These are phyloP conservation scores for Argentina anserina DNA, from an alignment of 306 rosid genomes.

Conservation along the genomic window DNA sequence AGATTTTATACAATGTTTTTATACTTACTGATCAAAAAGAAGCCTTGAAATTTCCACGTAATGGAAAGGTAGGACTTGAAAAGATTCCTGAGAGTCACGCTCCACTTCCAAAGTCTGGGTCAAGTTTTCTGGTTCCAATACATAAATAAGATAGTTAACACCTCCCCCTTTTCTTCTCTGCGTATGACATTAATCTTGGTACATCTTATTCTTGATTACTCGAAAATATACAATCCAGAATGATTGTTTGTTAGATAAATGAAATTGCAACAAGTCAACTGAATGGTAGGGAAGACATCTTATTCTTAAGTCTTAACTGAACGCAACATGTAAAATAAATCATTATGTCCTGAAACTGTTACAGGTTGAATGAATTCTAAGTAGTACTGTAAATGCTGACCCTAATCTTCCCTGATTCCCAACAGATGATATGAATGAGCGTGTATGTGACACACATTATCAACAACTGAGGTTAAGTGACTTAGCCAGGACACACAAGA, in stretches of 20 bases:
- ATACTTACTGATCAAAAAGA: conserved; percentile 71
- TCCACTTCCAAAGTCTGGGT: conserved; percentile 83
- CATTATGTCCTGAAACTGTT: not conserved
- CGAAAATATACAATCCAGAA: not conserved
- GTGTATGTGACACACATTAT: not conserved
- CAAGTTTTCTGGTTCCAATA: conserved; percentile 61
- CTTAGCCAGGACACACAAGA: not conserved
- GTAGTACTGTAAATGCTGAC: not conserved
- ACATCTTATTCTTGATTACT: not conserved
- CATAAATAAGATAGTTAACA: conserved; percentile 12
- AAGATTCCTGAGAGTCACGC: conserved; percentile 80
- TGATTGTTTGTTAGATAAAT: not conserved
- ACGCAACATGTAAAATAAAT: not conserved
- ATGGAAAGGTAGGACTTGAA: conserved; percentile 85
- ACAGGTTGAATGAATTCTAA: not conserved
- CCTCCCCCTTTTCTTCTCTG: not conserved
- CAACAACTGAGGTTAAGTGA: not conserved
- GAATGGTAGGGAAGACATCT: not conserved
- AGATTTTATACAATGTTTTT: conserved; percentile 10
- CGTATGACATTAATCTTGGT: not conserved
- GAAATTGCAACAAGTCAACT: not conserved
- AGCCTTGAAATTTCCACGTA: conserved; percentile 87
- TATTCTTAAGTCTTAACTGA: too few species aligned
- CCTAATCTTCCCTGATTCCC: not conserved
- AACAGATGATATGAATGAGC: not conserved